These are phyloP conservation scores for Macrolepiota dolichaula DNA, from an alignment of 768 basidiomycete species.

Conservation along the genomic window DNA sequence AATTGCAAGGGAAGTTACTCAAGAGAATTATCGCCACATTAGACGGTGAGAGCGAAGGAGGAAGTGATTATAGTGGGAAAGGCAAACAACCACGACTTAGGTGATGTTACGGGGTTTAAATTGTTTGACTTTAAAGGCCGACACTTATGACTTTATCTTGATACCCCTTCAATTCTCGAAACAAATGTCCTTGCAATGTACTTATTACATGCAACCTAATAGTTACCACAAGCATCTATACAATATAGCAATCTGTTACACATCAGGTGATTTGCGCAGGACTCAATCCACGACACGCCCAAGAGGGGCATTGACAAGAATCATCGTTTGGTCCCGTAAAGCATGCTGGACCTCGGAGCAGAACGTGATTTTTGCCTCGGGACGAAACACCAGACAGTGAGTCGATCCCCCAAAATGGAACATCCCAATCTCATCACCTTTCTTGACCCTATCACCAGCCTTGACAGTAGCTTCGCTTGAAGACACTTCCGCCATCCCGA, in stretches of 20 bases:
- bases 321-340: neutral
- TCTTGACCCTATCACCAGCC: conserved; percentile 39
- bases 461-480: conserved; percentile 49
- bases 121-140: neutral
- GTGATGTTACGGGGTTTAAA: neutral
- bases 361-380: neutral
- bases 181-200: no score
- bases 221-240: no score
- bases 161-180: neutral
- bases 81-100: neutral
- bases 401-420: conserved; percentile 65
- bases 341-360: neutral
- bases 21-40: conserved; percentile 29
- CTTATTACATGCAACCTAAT: no score
- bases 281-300: neutral
- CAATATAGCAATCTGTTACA: no score
- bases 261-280: no score
- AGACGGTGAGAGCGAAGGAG: conserved; percentile 20
- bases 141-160: neutral
- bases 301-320: neutral
- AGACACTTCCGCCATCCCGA: conserved; percentile 63
- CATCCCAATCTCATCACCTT: conserved; percentile 57
- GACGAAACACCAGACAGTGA: conserved; percentile 26
- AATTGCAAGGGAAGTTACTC: conserved; percentile 56
- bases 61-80: conserved; percentile 7